These are phyloP conservation scores for Thuidium tamariscinum DNA, from an alignment of 225 moss, liverwort and hornwort genomes.

Conservation along the genomic window DNA sequence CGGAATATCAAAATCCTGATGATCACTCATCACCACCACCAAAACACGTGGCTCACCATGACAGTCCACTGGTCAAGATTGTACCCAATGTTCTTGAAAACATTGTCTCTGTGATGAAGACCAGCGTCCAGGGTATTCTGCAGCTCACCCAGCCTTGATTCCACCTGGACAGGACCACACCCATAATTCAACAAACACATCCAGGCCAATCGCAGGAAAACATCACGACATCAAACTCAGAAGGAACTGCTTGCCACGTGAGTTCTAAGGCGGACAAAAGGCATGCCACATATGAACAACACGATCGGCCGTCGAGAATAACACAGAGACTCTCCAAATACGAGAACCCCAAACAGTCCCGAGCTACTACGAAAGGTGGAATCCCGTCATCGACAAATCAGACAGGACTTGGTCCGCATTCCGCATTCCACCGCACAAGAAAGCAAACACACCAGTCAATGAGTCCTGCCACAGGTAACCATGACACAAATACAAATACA, in stretches of 20 bases:
- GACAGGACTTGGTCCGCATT: neutral
- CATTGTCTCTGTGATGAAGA: constrained; percentile 71
- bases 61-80: constrained; percentile 86
- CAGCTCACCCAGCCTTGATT: constrained; percentile 60
- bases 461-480: neutral
- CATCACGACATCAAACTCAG: neutral
- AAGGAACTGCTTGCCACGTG: neutral
- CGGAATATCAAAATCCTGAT: neutral
- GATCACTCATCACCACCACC: neutral
- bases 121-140: constrained; percentile 91
- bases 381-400: neutral
- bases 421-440: neutral
- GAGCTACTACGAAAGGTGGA: neutral
- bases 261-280: neutral
- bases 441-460: neutral
- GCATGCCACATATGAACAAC: neutral
- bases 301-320: neutral
- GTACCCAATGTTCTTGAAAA: constrained; percentile 78
- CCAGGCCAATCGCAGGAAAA: neutral
- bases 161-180: constrained; percentile 38
- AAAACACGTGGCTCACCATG: constrained; percentile 33
- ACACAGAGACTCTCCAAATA: neutral
- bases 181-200: neutral
- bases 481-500: neutral
- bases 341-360: neutral